These are phyloP conservation scores for Vickermania spadyakhi DNA, from an alignment of 208 protist species.

Conservation along the genomic window DNA sequence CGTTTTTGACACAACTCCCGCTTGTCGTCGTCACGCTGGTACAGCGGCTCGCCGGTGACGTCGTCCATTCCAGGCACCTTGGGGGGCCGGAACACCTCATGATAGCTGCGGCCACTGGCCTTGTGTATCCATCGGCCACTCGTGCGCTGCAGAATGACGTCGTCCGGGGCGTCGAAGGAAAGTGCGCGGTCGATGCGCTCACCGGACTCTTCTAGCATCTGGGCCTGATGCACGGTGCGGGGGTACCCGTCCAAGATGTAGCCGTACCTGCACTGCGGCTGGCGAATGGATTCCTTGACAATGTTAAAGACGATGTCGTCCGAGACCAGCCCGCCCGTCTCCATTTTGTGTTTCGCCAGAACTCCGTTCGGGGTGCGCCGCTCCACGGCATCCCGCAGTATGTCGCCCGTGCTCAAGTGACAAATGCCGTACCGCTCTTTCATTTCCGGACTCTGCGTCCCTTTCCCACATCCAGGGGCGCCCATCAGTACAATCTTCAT, in stretches of 20 bases:
- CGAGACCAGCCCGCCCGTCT: constrained; percentile 76
- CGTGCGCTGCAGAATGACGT: constrained; percentile 86
- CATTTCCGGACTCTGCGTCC: constrained; percentile 88
- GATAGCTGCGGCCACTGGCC: constrained; percentile 89
- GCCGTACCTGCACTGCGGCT: constrained; percentile 77
- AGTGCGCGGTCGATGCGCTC: constrained; percentile 82
- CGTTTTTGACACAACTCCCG: constrained; percentile 83
- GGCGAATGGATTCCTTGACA: constrained; percentile 77
- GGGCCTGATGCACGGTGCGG: constrained; percentile 88
- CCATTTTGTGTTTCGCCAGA: constrained; percentile 62
- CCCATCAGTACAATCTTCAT: constrained; percentile 91
- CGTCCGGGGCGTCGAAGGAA: constrained; percentile 87
- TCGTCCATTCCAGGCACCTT: constrained; percentile 85
- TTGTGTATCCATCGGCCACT: constrained; percentile 90
- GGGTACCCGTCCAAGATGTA: constrained; percentile 96
- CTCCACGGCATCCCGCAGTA: constrained; percentile 81
- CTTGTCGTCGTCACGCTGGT: constrained; percentile 90
- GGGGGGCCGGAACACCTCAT: constrained; percentile 88
- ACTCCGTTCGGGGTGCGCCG: constrained; percentile 58
- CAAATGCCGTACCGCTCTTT: constrained; percentile 86
- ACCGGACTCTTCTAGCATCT: constrained; percentile 79
- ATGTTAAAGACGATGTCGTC: constrained; percentile 91
- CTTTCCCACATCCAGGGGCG: constrained; percentile 90
- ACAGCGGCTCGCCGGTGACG: constrained; percentile 89
- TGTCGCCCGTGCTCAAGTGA: constrained; percentile 93